These are phyloP conservation scores for Sclerotinia subarctica DNA, from an alignment of 2,329 filamentous ascomycete species.

Conservation along the genomic window DNA sequence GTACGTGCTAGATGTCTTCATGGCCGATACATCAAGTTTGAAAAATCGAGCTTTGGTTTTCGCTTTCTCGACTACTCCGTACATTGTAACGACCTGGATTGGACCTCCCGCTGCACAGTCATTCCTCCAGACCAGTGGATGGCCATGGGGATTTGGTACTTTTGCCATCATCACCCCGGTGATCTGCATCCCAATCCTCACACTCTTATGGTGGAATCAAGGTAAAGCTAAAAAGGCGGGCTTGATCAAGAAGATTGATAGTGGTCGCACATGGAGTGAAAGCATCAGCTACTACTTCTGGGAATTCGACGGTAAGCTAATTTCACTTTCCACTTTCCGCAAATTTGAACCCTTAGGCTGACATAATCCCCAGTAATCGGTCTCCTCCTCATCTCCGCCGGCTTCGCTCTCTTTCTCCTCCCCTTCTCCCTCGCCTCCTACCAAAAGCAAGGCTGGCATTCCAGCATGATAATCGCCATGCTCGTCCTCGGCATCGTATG, in stretches of 20 bases:
- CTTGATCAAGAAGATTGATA: slow-evolving; percentile 43
- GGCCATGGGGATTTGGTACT: slow-evolving; percentile 66
- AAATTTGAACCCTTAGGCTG: background rate
- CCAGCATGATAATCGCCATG: slow-evolving; percentile 47
- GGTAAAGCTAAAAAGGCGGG: slow-evolving; percentile 55
- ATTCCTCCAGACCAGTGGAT: slow-evolving; percentile 54
- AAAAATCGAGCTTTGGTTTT: slow-evolving; percentile 54
- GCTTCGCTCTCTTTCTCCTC: slow-evolving; percentile 64
- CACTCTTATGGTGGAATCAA: slow-evolving; percentile 51
- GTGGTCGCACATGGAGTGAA: slow-evolving; percentile 47
- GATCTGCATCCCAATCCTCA: slow-evolving; percentile 59
- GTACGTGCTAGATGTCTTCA: slow-evolving; percentile 61
- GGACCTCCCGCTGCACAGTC: slow-evolving; percentile 55
- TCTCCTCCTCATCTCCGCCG: slow-evolving; percentile 56
- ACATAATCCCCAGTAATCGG: slow-evolving; percentile 46
- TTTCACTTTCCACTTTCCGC: background rate
- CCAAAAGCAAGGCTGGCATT: slow-evolving; percentile 29
- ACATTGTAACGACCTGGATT: slow-evolving; percentile 63
- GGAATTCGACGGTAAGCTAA: slow-evolving; percentile 53
- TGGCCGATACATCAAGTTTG: slow-evolving; percentile 64
- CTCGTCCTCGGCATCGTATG: slow-evolving; percentile 55
- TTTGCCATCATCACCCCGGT: slow-evolving; percentile 63
- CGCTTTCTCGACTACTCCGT: slow-evolving; percentile 61
- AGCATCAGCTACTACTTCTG: slow-evolving; percentile 52
- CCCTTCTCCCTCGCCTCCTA: slow-evolving; percentile 57